Base-by-base conservation (phyloP, 2,329 filamentous ascomycete species). In the Pestalotiopsis fici region DNA sequence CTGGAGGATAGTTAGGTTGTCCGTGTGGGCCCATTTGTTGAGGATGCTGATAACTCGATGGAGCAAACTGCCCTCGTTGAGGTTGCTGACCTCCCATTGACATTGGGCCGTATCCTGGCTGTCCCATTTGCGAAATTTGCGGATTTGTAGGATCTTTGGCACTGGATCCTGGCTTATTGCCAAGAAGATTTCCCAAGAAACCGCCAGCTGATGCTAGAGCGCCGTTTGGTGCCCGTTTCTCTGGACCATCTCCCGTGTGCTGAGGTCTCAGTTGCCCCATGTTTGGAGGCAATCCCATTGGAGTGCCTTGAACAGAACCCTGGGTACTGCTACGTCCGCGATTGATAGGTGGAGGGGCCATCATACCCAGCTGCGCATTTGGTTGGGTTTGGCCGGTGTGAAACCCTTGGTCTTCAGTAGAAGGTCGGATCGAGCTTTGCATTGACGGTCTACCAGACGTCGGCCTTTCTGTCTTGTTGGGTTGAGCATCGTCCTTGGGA, bases 401-500 rank as follows among this genome's bases (percentile, higher is more conserved):
- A 12, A 37, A 47, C 9, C 56, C 64, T 31, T 66, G 64, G 18
- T 54, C 50, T 12, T 69, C 68, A 2, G 65, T 59, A 11, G 65
- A 56, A 27, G 66, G 65, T n/a, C 62, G 69, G 56, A 67, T 69
- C 11, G 71, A 65, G 28, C 69, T 68, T 57, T 74, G 72, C 57
- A 74, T 71, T 7, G 72, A 72, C 59, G 65, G 72, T 64, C 62
- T 27, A 11, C 65, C 71, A 43, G 67, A 39, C 4, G n/a, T 56
- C 13, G 28, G 21, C 9, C 4, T 28, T 3, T 50, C 64, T 64
- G 43, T 47, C 15, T 74, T 76, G 4, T 65, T 70, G n/a, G 71
- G 70, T 21, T 74, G 72, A 11, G 74, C 69, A 21, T 78, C 75
- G 35, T 77, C 76, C 60, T 72, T 74, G 9, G 66, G 66, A 6